Base-by-base conservation (phyloP, 352 stramenopile genomes). In the Albugo candida region DNA sequence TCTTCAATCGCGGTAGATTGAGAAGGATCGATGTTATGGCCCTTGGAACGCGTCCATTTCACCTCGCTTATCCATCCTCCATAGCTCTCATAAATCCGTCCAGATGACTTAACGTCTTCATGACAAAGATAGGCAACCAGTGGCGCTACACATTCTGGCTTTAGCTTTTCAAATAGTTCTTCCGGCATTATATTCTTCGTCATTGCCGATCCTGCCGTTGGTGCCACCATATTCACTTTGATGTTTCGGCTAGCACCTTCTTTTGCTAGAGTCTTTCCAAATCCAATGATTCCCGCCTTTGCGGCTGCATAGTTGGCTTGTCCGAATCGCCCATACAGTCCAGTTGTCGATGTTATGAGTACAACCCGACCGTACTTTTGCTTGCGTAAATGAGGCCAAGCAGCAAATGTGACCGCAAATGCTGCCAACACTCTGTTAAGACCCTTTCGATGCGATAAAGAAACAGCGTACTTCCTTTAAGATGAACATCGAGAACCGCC, bases 271-370 rank as follows among this genome's bases (percentile, higher is more conserved):
- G 93, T 83, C 54, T 93, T 85, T 18, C 82, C 95, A 41, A 97
- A 66, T 0, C 87, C 89, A 14, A 94, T 88, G 41, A 97, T 85
- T 13, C 83, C 89, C 20, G 96, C 57, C 57, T 97, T 97, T 41
- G 73, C 71, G 3, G 74, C 70, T 36, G 70, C 70, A 55, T 94
- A 94, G 58, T 94, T 94, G 39, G 80, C 72, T 49, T 94, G 81
- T 4, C 81, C 81, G 34, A 94, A 92, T 54, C 92, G 92, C 36
- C 81, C 81, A 53, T 93, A 93, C 18, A 94, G 53, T 11, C 81
- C 81, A 3, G 81, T 83, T 2, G 71, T 75, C 12, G 70, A 88
- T 34, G 78, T 60, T 10, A 93, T 61, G 46, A 87, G 88, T 35
- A 94, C 73, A 49, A 93, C 81, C 27, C 81, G 71, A n/a, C 81